These are phyloP conservation scores for Oldenlandia corymbosa DNA, from an alignment of 257 asterid genomes.

Conservation along the genomic window DNA sequence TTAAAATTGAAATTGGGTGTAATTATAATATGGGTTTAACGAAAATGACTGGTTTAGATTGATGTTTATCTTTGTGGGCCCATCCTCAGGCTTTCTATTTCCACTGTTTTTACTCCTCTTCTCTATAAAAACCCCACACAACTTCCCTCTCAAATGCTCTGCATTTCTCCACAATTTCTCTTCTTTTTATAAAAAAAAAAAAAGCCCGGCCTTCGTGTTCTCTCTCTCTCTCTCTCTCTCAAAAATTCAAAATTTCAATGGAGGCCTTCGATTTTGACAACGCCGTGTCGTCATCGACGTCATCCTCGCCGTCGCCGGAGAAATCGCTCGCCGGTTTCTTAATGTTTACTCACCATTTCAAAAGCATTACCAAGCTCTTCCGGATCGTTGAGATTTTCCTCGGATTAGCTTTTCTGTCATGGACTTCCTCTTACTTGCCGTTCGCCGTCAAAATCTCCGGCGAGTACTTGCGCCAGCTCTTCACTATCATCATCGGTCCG, in stretches of 20 bases:
- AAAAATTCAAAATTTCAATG: conserved; percentile 18
- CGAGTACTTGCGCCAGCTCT: conserved; percentile 46
- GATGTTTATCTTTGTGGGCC: conserved; percentile 11
- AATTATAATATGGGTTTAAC: not conserved
- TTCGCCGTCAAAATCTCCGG: conserved; percentile 47
- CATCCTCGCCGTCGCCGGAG: conserved; percentile 1
- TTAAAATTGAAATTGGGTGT: not conserved
- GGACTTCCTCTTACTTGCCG: conserved; percentile 51
- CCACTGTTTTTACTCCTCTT: not conserved
- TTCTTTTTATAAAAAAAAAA: not conserved
- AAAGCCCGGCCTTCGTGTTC: not conserved
- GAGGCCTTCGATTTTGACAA: conserved; percentile 24
- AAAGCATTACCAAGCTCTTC: conserved; percentile 38
- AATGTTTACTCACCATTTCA: conserved; percentile 21
- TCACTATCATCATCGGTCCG: conserved; percentile 38
- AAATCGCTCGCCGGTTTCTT: conserved; percentile 16
- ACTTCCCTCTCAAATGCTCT: conserved; percentile 20
- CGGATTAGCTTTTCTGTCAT: conserved; percentile 28
- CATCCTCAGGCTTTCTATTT: not conserved
- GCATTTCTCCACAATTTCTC: not conserved
- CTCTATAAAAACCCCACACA: conserved; percentile 16
- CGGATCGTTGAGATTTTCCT: conserved; percentile 47
- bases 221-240: not conserved
- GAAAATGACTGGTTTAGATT: not conserved
- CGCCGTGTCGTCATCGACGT: conserved; percentile 7